phyloP scores from a whole-genome alignment of 2,329 filamentous ascomycete genomes.

The Trematosphaeria pertusa region DNA sequence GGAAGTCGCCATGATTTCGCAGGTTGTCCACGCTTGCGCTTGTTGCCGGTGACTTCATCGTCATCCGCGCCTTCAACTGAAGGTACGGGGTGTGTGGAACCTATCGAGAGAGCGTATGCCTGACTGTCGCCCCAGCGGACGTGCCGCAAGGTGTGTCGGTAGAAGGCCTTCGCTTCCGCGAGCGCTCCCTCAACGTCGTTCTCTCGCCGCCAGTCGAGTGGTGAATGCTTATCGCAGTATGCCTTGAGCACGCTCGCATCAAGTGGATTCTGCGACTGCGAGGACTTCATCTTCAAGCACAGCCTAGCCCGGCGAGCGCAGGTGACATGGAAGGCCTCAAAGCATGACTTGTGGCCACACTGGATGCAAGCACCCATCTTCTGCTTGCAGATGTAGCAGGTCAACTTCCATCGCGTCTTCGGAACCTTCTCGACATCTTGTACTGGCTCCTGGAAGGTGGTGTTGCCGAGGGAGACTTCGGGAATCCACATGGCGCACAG shows the following conservation, averaged over 20 bases:
- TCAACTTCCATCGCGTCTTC: conserved; percentile 89
- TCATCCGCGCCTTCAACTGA: conserved; percentile 59
- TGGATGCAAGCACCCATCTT: conserved; percentile 98
- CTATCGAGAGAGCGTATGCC: conserved; percentile 79
- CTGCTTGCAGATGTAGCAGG: conserved; percentile 96
- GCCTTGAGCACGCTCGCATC: conserved; percentile 88
- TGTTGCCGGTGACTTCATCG: conserved; percentile 63
- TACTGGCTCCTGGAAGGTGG: conserved; percentile 97
- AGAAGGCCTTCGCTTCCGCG: conserved; percentile 84
- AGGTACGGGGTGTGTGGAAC: conserved; percentile 68
- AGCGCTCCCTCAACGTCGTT: conserved; percentile 83
- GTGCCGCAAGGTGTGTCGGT: conserved; percentile 86
- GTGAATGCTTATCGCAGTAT: conserved; percentile 95
- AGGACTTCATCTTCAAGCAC: conserved; percentile 96
- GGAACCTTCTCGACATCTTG: conserved; percentile 98
- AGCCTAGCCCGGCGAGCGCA: conserved; percentile 88
- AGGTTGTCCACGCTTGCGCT: conserved; percentile 61
- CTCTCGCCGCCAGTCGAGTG: conserved; percentile 84
- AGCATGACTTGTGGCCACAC: conserved; percentile 96
- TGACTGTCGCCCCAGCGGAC: conserved; percentile 93
- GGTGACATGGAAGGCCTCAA: conserved; percentile 95
- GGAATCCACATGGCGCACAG: conserved; percentile 99
- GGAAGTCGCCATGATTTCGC: conserved; percentile 88
- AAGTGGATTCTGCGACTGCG: conserved; percentile 76
- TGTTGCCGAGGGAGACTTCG: conserved; percentile 92